phyloP scores from a whole-genome alignment of 768 basidiomycete species.

The Russula sp. region DNA sequence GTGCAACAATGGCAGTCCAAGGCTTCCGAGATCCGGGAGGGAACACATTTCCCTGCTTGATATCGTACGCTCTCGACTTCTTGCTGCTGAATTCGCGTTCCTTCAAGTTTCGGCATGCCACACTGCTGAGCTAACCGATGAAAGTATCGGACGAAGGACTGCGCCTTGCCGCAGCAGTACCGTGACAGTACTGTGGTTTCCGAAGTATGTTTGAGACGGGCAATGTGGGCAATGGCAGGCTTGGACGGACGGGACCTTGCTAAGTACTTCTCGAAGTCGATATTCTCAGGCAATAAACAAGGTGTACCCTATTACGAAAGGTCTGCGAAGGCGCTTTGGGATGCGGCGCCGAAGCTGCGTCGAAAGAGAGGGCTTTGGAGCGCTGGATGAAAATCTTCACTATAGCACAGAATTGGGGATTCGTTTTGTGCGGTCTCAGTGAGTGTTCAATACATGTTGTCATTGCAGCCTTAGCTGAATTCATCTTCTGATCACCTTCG shows the following conservation, averaged over 20 bases:
- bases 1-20: background rate
- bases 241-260: slow-evolving; percentile 4
- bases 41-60: background rate
- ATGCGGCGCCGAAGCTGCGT: background rate
- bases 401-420: background rate
- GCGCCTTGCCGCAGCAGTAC: slow-evolving; percentile 8
- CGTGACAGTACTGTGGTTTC: slow-evolving; percentile 9
- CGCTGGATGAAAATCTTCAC: slow-evolving; percentile 1
- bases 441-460: too few relatives aligned
- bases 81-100: too few relatives aligned
- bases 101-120: too few relatives aligned
- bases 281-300: background rate
- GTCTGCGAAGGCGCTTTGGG: background rate
- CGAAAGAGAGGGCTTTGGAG: background rate
- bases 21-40: background rate
- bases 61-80: too few relatives aligned
- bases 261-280: background rate
- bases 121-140: background rate
- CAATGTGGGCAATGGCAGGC: slow-evolving; percentile 14
- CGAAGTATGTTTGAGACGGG: slow-evolving; percentile 10
- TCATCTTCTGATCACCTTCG: too few relatives aligned
- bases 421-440: too few relatives aligned
- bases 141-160: background rate
- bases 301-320: background rate
- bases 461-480: too few relatives aligned